Base-by-base conservation (phyloP, 352 stramenopile species). In the Phytophthora idaei region DNA sequence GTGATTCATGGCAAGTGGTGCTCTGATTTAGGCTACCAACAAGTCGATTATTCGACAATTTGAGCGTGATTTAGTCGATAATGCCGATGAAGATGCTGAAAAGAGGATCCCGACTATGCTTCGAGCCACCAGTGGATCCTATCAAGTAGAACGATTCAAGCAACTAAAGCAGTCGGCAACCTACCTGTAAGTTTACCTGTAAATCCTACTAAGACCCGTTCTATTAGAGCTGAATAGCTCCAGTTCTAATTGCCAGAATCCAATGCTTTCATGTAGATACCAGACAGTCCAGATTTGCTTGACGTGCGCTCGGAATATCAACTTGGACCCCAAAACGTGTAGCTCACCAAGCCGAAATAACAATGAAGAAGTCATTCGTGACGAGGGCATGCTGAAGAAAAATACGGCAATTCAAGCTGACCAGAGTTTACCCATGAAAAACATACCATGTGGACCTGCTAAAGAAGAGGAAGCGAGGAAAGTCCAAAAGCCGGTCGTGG, bases 211-310 rank as follows among this genome's bases (percentile, higher is more conserved):
- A 9, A 57, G 2, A 32, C 17, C n/a, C 14, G 15, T 7, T 5
- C 6, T 46, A 5, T 1, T 37, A 5, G 36, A 42, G 51, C 34
- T 39, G 52, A 48, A 49, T 9, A 29, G 4, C n/a, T 39, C 12
- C 6, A 37, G 10, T 17, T 61, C 54, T 61, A 44, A 53, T 36
- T 46, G 29, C 9, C 21, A 45, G 10, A 7, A 28, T 2, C 25
- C 21, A 7, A 48, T 42, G 8, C 3, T 28, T 58, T 11, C 12
- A 11, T 50, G 27, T 25, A 86, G 78, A 5, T 86, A 86, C 31
- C 78, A 81, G 45, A 86, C 73, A 12, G 55, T 79, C 10, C 73
- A 71, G 11, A 32, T 87, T 34, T 87, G 78, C 21, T 73, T 81
- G 10, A 15, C 54, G 12, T 87, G 78, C 27, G 68, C 78, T 10